Conservation (phyloP, 768 basidiomycete genomes). For the Tulasnella sp. region DNA sequence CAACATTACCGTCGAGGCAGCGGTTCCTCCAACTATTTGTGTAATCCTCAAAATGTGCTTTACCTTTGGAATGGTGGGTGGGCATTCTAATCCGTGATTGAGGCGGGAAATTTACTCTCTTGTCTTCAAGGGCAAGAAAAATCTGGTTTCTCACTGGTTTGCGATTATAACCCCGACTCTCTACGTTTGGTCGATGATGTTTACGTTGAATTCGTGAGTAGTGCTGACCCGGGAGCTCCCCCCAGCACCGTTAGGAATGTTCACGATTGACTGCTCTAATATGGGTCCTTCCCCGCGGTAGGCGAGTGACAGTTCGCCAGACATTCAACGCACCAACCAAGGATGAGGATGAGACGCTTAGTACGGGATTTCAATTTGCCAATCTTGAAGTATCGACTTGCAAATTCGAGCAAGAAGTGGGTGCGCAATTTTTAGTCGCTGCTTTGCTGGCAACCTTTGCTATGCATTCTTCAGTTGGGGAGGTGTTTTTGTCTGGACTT, state of each 20-base stretch:
- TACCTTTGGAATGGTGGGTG: conserved; percentile 11
- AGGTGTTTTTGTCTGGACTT: too few relatives aligned
- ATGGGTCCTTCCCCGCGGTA: neutral
- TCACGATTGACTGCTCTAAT: neutral
- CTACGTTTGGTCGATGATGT: conserved; percentile 21
- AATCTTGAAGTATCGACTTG: neutral
- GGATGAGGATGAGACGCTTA: neutral
- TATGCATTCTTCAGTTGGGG: too few relatives aligned
- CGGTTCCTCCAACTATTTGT: conserved; percentile 22
- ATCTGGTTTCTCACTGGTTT: neutral
- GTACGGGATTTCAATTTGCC: neutral
- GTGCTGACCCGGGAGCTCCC: neutral
- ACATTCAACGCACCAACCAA: neutral
- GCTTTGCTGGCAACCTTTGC: neutral
- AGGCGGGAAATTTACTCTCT: too few relatives aligned
- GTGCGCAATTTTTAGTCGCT: neutral
- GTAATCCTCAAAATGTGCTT: conserved; percentile 11
- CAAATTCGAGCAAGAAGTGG: neutral
- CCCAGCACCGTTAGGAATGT: neutral
- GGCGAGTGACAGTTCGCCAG: neutral
- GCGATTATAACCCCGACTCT: neutral
- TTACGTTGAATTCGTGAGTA: conserved; percentile 23
- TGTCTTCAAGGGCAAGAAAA: neutral
- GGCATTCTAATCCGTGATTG: neutral
- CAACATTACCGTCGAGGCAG: neutral